These are phyloP conservation scores for Tetracentron sinense DNA, from an alignment of 164 flowering plant genomes.

Conservation along the genomic window DNA sequence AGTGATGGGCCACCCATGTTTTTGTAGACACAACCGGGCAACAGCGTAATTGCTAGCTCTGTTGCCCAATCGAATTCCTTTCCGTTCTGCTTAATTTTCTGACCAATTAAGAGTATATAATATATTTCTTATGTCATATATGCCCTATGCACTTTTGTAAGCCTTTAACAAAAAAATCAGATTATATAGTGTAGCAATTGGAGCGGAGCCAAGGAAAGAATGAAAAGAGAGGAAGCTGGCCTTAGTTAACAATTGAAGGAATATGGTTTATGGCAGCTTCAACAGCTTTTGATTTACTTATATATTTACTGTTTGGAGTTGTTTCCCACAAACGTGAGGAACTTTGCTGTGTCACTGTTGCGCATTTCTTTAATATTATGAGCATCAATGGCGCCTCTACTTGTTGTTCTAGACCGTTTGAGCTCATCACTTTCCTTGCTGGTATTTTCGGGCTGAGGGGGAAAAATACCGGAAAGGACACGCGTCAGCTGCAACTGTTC, in stretches of 20 bases:
- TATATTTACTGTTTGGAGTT: slow-evolving; percentile 56
- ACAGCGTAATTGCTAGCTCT: too few species aligned
- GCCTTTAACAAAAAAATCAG: too few species aligned
- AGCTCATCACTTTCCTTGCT: slow-evolving; percentile 44
- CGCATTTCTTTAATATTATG: slow-evolving; percentile 57
- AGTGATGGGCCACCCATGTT: too few species aligned
- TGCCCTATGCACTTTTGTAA: too few species aligned
- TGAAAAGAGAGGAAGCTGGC: slow-evolving; percentile 24
- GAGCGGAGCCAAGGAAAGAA: not conserved
- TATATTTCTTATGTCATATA: too few species aligned
- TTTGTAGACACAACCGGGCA: too few species aligned
- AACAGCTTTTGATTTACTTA: slow-evolving; percentile 43
- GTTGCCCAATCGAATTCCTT: too few species aligned
- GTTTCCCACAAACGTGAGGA: slow-evolving; percentile 63
- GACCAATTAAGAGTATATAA: too few species aligned
- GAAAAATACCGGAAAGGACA: too few species aligned
- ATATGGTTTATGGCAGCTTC: slow-evolving; percentile 66
- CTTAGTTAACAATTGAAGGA: slow-evolving; percentile 41
- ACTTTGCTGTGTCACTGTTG: slow-evolving; percentile 48
- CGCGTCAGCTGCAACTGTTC: too few species aligned
- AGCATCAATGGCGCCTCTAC: slow-evolving; percentile 48
- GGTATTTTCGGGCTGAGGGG: slow-evolving; percentile 40
- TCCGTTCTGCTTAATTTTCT: too few species aligned
- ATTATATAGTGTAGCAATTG: too few species aligned
- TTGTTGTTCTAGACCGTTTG: slow-evolving; percentile 45